Percentiles rank a stretch among this genome's conserved stretches.
Conservation (phyloP, 2,329 filamentous ascomycete species). For the Ophiostoma australiae region DNA sequence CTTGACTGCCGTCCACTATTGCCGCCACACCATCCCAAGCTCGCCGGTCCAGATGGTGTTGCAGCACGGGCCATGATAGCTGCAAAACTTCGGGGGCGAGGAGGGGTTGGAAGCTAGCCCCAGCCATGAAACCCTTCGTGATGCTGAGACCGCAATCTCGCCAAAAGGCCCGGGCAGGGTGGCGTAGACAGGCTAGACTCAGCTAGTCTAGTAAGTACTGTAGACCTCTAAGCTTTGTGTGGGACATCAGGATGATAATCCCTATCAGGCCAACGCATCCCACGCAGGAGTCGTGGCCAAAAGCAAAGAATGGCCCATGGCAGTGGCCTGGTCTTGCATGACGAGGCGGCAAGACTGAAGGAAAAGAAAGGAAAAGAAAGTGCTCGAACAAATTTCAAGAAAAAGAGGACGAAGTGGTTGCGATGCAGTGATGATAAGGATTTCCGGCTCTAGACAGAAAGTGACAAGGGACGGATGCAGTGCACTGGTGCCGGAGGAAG, state of each 20-base stretch:
- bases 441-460: not conserved
- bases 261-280: not conserved
- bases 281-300: not conserved
- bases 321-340: not conserved
- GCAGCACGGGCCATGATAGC: not conserved
- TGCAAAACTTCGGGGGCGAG: not conserved
- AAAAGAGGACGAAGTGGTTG: not conserved
- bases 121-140: not conserved
- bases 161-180: not conserved
- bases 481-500: not conserved
- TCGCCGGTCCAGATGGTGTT: slow-evolving; percentile 4
- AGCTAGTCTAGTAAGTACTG: not conserved
- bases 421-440: not conserved
- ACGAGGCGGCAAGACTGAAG: not conserved
- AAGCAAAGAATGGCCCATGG: not conserved
- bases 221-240: not conserved
- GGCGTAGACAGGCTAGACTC: not conserved
- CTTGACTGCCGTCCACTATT: not conserved
- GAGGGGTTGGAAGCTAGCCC: not conserved
- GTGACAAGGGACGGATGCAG: not conserved
- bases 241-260: not conserved
- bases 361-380: not conserved
- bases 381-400: not conserved
- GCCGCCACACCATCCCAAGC: not conserved
- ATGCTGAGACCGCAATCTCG: slow-evolving; percentile 9